These are phyloP conservation scores for Solanum tacnaense DNA, from an alignment of 257 asterid genomes.

Conservation along the genomic window DNA sequence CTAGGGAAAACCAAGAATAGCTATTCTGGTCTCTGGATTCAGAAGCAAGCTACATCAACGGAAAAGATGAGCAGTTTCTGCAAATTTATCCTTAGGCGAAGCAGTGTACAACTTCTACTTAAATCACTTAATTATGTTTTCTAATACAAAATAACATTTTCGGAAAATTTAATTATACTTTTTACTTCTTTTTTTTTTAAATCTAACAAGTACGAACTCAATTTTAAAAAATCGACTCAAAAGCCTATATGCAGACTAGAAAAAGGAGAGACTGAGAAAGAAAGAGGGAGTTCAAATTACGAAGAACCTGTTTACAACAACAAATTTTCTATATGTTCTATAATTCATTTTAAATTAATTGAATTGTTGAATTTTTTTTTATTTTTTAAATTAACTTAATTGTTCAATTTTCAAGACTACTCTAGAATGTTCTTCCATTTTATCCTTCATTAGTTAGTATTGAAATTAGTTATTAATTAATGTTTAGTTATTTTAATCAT, in stretches of 20 bases:
- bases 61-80: neutral
- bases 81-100: neutral
- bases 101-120: neutral
- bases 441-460: too few relatives aligned
- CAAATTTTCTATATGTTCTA: neutral
- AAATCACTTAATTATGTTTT: neutral
- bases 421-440: too few relatives aligned
- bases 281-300: neutral
- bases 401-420: too few relatives aligned
- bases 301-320: neutral
- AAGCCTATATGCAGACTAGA: neutral
- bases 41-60: neutral
- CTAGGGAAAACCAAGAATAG: neutral
- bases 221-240: too few relatives aligned
- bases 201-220: neutral
- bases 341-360: too few relatives aligned
- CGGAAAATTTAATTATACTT: too few relatives aligned
- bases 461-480: too few relatives aligned
- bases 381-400: too few relatives aligned
- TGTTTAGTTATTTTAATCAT: too few relatives aligned
- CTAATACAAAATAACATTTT: neutral
- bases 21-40: neutral
- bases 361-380: too few relatives aligned
- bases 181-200: too few relatives aligned
- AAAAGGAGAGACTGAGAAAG: neutral